Conservation (phyloP, 2,329 filamentous ascomycete genomes). For the Thielaviopsis populi region DNA sequence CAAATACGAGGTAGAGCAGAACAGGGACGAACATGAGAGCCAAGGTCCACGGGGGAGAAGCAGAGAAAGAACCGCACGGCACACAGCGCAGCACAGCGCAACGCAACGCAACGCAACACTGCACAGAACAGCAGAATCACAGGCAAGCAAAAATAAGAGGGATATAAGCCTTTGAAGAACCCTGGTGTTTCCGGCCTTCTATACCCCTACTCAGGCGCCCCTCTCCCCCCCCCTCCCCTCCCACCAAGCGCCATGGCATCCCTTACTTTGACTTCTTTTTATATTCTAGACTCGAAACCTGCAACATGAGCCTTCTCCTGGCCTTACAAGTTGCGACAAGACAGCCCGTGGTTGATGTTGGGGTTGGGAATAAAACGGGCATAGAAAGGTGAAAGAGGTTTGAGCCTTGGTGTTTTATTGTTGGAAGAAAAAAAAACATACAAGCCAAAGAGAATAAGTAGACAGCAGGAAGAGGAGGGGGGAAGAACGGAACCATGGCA, state of each 20-base stretch:
- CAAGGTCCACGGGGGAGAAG: not conserved
- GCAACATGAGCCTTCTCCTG: not conserved
- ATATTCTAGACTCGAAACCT: not conserved
- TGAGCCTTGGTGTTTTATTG: not conserved
- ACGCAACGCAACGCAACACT: too few relatives aligned
- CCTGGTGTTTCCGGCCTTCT: not conserved
- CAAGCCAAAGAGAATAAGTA: not conserved
- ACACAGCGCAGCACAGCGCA: too few relatives aligned
- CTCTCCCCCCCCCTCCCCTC: not conserved
- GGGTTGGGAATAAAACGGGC: not conserved
- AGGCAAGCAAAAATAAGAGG: not conserved
- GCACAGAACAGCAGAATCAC: not conserved
- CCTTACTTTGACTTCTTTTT: constrained; percentile 1
- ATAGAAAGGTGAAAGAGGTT: too few relatives aligned
- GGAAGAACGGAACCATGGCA: not conserved
- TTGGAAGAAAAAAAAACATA: not conserved
- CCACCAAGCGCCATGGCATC: not conserved
- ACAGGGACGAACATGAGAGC: not conserved
- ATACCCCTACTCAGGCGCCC: not conserved
- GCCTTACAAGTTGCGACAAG: not conserved
- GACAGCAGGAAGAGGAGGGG: not conserved
- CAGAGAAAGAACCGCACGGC: too few relatives aligned
- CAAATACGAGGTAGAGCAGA: not conserved
- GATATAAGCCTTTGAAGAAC: not conserved
- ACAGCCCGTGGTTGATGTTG: not conserved